These are phyloP conservation scores for Aspergillus felis DNA, from an alignment of 2,329 filamentous ascomycete genomes.

Conservation along the genomic window DNA sequence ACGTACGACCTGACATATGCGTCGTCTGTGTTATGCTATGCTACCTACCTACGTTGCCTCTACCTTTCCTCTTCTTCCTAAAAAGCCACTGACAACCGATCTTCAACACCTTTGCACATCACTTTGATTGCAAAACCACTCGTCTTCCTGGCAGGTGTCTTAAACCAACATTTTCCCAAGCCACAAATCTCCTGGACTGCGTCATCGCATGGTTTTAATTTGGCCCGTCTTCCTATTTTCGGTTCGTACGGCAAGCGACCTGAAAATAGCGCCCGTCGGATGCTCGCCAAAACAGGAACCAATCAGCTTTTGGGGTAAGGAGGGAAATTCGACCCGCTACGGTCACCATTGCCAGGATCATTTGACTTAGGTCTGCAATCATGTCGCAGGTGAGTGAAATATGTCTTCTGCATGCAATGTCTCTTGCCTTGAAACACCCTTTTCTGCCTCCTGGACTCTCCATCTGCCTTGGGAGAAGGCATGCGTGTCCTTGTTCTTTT, in stretches of 20 bases:
- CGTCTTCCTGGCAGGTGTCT: background rate
- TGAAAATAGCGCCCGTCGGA: constrained; percentile 2
- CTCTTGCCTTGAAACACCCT: constrained; percentile 3
- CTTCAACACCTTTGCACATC: background rate
- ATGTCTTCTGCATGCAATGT: background rate
- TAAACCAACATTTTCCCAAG: background rate
- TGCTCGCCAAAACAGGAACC: constrained; percentile 1
- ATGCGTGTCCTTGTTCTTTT: background rate
- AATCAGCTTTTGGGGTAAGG: background rate
- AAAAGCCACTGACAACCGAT: background rate
- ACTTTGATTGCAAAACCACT: background rate
- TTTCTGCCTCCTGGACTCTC: background rate
- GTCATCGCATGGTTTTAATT: background rate
- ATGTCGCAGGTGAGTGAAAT: constrained; percentile 3
- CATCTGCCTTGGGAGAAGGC: background rate
- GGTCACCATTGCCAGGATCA: background rate
- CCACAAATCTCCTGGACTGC: background rate
- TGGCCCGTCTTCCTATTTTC: background rate
- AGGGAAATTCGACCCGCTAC: background rate
- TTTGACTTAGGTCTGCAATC: background rate
- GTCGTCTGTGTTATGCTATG: background rate
- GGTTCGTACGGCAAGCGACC: background rate
- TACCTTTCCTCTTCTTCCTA: background rate
- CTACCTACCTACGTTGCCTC: background rate
- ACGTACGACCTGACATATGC: background rate